phyloP scores from a whole-genome alignment of 2,329 filamentous ascomycete genomes.

The Fusarium pseudograminearum region DNA sequence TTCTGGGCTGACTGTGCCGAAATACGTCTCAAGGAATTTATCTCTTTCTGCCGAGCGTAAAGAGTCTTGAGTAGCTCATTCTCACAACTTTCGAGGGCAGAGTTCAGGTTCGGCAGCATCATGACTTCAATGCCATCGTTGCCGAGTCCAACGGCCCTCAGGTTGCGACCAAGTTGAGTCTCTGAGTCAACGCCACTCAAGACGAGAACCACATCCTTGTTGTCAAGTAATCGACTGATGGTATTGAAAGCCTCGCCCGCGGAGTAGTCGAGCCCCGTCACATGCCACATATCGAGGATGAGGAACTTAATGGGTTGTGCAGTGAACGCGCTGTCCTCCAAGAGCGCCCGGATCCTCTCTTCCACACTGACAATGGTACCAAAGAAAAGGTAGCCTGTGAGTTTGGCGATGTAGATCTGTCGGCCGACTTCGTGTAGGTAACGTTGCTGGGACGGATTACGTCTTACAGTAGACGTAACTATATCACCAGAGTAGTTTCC shows the following conservation, averaged over 20 bases:
- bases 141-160: slow-evolving; percentile 86
- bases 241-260: slow-evolving; percentile 95
- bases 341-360: slow-evolving; percentile 82
- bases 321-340: slow-evolving; percentile 84
- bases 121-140: slow-evolving; percentile 79
- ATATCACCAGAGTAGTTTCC: slow-evolving; percentile 91
- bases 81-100: slow-evolving; percentile 92
- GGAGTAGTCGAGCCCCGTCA: slow-evolving; percentile 94
- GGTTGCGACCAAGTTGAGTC: slow-evolving; percentile 79
- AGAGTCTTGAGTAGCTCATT: slow-evolving; percentile 90
- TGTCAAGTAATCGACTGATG: slow-evolving; percentile 84
- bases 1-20: slow-evolving; percentile 58
- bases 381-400: slow-evolving; percentile 97
- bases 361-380: slow-evolving; percentile 97
- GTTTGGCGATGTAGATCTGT: slow-evolving; percentile 91
- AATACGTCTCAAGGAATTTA: slow-evolving; percentile 59
- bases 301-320: slow-evolving; percentile 87
- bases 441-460: slow-evolving; percentile 88
- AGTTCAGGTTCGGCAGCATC: slow-evolving; percentile 91
- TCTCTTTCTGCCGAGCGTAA: slow-evolving; percentile 76
- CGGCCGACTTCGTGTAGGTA: slow-evolving; percentile 87
- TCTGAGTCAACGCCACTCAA: slow-evolving; percentile 85
- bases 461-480: slow-evolving; percentile 90
- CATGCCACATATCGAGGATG: slow-evolving; percentile 87
- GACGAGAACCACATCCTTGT: slow-evolving; percentile 82